Conservation (phyloP, 495 filamentous ascomycete genomes). For the Penicillium soppii region DNA sequence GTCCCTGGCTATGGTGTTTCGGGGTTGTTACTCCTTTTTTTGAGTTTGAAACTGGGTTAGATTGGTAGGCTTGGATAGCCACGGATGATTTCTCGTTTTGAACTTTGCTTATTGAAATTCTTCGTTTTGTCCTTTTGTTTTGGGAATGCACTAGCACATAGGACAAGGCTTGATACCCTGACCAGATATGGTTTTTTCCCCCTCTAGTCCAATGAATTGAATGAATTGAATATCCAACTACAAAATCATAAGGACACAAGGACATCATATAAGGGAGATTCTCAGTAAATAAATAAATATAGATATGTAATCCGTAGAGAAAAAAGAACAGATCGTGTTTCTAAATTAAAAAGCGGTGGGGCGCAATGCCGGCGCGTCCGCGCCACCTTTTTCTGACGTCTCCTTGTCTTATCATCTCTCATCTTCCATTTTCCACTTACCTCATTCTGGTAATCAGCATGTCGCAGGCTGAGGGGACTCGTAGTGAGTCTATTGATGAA, state of each 20-base stretch:
- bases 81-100: constrained; percentile 9
- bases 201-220: constrained; percentile 10
- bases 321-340: constrained; percentile 1
- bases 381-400: constrained; percentile 35
- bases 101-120: constrained; percentile 3
- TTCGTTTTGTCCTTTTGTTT: constrained; percentile 1
- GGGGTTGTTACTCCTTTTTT: constrained; percentile 4
- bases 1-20: constrained; percentile 12
- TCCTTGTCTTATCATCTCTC: constrained; percentile 13
- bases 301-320: too few species aligned
- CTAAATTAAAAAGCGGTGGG: constrained; percentile 20
- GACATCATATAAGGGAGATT: too few species aligned
- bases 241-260: background rate
- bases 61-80: constrained; percentile 26
- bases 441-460: constrained; percentile 26
- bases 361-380: constrained; percentile 15
- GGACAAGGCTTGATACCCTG: constrained; percentile 30
- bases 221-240: background rate
- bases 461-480: constrained; percentile 46
- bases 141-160: constrained; percentile 10
- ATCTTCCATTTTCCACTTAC: constrained; percentile 9
- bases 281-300: too few species aligned
- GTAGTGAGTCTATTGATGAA: constrained; percentile 49
- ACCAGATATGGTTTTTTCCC: constrained; percentile 25
- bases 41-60: constrained; percentile 17